Evolutionary conservation across 148 eudicot genomes (phyloP).

Genomic region (Beta vulgaris): DNA sequence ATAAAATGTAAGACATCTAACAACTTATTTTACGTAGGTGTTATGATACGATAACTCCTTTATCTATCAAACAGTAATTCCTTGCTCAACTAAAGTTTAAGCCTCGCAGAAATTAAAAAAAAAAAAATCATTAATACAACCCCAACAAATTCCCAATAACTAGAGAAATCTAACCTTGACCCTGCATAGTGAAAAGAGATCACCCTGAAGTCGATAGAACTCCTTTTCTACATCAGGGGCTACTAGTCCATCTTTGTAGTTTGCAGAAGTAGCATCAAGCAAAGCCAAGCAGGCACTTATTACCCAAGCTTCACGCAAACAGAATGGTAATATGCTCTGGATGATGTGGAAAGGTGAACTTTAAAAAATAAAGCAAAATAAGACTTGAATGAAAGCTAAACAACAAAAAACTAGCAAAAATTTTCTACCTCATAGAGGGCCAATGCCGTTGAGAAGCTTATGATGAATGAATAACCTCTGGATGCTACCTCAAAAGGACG

Average conservation of each 20-base stretch:
- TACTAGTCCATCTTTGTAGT: conserved; percentile 62
- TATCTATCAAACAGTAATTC: background rate
- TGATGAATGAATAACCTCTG: conserved; percentile 79
- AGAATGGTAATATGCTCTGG: conserved; percentile 82
- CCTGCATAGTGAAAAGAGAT: conserved; percentile 78
- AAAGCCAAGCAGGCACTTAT: conserved; percentile 80
- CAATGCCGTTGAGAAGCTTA: conserved; percentile 81
- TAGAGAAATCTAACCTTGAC: conserved; percentile 54
- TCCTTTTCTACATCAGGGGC: conserved; percentile 80
- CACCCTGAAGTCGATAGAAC: conserved; percentile 89
- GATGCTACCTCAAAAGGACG: conserved; percentile 97
- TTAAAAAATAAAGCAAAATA: conserved; percentile 14
- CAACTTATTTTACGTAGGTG: background rate
- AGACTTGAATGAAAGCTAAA: background rate
- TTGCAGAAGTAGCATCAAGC: conserved; percentile 64
- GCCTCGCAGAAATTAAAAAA: background rate
- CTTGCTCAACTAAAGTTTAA: background rate
- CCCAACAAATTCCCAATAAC: background rate
- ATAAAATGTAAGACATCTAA: background rate
- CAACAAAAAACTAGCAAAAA: background rate
- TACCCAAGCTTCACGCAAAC: conserved; percentile 97
- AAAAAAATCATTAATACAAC: background rate
- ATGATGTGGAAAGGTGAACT: conserved; percentile 22
- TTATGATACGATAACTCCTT: background rate
- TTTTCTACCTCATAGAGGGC: conserved; percentile 66